Evolutionary conservation across 1,284 basidiomycete genomes (phyloP).

Genomic region (Trametes sp.): DNA sequence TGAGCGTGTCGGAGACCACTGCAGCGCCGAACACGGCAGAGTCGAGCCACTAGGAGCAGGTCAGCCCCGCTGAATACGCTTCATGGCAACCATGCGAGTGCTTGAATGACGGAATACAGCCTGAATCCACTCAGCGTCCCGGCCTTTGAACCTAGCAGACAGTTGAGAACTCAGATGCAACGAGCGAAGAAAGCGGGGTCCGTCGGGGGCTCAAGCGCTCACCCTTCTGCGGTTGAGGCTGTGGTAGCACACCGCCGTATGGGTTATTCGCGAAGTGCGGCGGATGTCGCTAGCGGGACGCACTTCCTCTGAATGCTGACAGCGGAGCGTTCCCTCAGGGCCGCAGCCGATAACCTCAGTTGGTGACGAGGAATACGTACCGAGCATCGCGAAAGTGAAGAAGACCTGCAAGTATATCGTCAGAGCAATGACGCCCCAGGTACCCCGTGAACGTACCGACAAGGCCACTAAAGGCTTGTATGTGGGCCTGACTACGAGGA

Average conservation of each 20-base stretch:
- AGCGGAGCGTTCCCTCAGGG: not conserved
- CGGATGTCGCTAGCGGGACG: not conserved
- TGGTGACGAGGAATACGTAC: not conserved
- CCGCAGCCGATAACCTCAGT: not conserved
- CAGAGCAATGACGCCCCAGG: not conserved
- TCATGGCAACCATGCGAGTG: too few relatives aligned
- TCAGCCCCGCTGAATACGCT: not conserved
- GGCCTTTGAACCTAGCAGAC: not conserved
- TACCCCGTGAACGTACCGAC: not conserved
- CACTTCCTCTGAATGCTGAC: not conserved
- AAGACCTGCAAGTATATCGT: not conserved
- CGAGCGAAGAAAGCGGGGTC: not conserved
- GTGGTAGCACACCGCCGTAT: not conserved
- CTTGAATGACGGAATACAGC: not conserved
- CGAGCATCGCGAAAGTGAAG: not conserved
- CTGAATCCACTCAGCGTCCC: not conserved
- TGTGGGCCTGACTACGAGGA: not conserved
- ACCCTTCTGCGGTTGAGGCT: not conserved
- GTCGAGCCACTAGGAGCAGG: not conserved
- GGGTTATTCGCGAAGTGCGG: too few relatives aligned
- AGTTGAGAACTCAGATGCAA: not conserved
- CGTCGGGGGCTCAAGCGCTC: too few relatives aligned
- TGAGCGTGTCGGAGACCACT: slow-evolving; percentile 1
- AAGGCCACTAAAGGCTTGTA: not conserved
- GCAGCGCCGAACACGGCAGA: not conserved